A percentile compares a stretch with the other conserved stretches of the same genome.
These are phyloP conservation scores for Ailanthus altissimus DNA, from an alignment of 345 rosid species.

Conservation along the genomic window DNA sequence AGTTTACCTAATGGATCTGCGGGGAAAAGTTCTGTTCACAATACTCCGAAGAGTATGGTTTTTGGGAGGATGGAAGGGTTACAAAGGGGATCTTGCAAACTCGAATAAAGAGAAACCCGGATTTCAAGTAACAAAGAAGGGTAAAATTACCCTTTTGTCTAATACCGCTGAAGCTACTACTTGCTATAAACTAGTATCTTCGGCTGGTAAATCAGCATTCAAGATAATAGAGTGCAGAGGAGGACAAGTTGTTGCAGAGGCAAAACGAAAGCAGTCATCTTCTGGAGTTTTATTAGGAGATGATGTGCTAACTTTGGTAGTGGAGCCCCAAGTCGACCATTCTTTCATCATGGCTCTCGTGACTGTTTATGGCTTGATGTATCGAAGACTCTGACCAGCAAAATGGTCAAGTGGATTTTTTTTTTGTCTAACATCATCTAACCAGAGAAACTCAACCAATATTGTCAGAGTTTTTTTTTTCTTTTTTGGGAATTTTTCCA, in stretches of 20 bases:
- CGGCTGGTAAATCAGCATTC: constrained; percentile 30
- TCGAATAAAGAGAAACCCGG: no score
- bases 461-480: background rate
- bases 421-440: background rate
- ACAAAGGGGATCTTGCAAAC: no score
- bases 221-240: constrained; percentile 27
- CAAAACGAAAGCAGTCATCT: constrained; percentile 35
- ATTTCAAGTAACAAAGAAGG: constrained; percentile 34
- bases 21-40: no score
- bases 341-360: constrained; percentile 38
- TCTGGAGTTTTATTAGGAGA: constrained; percentile 39
- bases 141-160: constrained; percentile 25
- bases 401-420: background rate
- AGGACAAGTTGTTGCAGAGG: constrained; percentile 43
- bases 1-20: no score
- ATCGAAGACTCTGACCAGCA: constrained; percentile 27
- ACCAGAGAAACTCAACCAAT: background rate
- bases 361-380: constrained; percentile 40
- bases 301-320: constrained; percentile 43
- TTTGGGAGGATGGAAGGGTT: no score
- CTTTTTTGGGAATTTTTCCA: background rate
- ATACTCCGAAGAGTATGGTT: no score
- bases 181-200: constrained; percentile 18
- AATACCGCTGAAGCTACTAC: constrained; percentile 1
- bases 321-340: constrained; percentile 38